Conservation (phyloP, 208 protist species). For the Trichomonas tenax region DNA sequence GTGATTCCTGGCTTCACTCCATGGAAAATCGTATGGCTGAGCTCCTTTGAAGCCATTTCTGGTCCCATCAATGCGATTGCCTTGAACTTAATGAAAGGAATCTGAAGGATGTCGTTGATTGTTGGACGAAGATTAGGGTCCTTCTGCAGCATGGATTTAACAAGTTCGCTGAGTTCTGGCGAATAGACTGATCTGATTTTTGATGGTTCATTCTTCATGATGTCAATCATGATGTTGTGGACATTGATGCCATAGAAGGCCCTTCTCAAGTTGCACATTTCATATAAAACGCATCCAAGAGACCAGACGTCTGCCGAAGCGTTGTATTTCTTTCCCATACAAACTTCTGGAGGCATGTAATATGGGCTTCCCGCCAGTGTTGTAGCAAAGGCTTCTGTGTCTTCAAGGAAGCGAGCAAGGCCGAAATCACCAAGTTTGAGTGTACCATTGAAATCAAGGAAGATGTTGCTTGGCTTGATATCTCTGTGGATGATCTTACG, state of each 20-base stretch:
- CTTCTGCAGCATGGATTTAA: background rate
- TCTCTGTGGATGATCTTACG: constrained; percentile 50
- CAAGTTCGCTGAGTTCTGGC: background rate
- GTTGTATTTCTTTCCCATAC: background rate
- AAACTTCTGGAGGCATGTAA: constrained; percentile 24
- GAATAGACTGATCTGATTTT: background rate
- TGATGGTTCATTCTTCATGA: background rate
- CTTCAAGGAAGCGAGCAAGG: background rate
- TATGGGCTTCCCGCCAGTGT: background rate
- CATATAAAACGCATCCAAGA: constrained; percentile 14
- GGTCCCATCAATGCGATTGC: background rate
- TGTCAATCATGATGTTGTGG: background rate
- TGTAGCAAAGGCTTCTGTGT: background rate
- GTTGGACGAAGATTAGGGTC: background rate
- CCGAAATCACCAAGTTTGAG: constrained; percentile 15
- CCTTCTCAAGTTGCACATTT: background rate
- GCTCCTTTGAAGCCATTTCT: background rate
- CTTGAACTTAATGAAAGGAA: background rate
- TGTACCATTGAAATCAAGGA: background rate
- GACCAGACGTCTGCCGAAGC: constrained; percentile 21
- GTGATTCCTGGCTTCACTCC: background rate
- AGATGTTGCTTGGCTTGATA: constrained; percentile 25
- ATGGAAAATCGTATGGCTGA: background rate
- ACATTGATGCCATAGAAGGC: background rate
- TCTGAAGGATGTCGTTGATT: background rate